A percentile compares a stretch with the other conserved stretches of the same genome.
phyloP scores from a whole-genome alignment of 2,329 filamentous ascomycete genomes.

The Chrysoporthe puriensis region DNA sequence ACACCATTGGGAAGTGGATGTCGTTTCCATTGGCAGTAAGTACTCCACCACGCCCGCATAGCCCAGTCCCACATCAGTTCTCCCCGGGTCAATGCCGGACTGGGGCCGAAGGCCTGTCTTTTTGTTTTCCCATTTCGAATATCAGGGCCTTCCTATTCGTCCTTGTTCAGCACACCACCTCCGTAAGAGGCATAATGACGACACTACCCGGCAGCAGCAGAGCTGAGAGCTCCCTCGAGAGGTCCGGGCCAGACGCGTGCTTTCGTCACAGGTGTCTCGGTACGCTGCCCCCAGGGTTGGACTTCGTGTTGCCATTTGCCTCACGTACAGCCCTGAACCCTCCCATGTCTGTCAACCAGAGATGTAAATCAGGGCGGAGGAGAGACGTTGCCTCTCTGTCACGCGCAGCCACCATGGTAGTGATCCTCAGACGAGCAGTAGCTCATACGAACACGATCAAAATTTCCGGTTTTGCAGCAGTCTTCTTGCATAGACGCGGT shows the following conservation, averaged over 20 bases:
- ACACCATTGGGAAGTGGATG: too few relatives aligned
- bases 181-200: constrained; percentile 25
- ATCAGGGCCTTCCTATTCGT: constrained; percentile 15
- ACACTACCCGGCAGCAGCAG: constrained; percentile 13
- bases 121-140: constrained; percentile 12
- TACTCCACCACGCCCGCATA: constrained; percentile 9
- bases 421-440: neutral
- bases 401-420: neutral
- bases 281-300: neutral
- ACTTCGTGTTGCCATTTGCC: constrained; percentile 11
- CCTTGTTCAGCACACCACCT: constrained; percentile 21
- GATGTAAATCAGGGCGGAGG: neutral
- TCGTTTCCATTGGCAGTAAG: neutral
- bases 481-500: neutral
- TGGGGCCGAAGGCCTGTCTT: constrained; percentile 15
- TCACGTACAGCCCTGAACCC: constrained; percentile 7
- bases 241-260: neutral
- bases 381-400: neutral
- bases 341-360: neutral
- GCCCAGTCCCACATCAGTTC: constrained; percentile 9
- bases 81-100: constrained; percentile 19
- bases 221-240: constrained; percentile 7
- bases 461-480: neutral
- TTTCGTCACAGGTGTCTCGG: constrained; percentile 24
- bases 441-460: constrained; percentile 4